Evolutionary conservation across 1,284 basidiomycete genomes (phyloP).

Genomic region (Leccinum pallidistipes): DNA sequence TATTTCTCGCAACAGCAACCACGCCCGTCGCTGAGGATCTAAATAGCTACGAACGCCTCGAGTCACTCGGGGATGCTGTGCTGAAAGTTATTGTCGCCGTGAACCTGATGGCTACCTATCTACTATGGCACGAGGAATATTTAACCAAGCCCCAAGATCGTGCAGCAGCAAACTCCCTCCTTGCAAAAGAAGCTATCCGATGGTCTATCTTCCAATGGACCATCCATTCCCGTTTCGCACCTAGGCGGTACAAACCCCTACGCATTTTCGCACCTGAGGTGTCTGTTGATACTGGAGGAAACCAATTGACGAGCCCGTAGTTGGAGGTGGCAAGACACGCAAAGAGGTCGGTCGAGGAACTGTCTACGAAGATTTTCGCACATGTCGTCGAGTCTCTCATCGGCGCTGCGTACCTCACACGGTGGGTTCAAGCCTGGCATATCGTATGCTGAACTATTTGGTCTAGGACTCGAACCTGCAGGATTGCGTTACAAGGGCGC

Average conservation of each 20-base stretch:
- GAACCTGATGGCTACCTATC: conserved; percentile 56
- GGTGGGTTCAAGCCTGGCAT: conserved; percentile 61
- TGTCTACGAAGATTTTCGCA: conserved; percentile 67
- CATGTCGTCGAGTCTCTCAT: conserved; percentile 77
- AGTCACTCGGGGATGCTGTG: conserved; percentile 56
- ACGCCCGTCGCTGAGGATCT: no score
- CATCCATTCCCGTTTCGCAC: conserved; percentile 56
- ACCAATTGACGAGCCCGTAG: conserved; percentile 27
- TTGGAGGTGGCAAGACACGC: conserved; percentile 39
- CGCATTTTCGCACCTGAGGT: conserved; percentile 37
- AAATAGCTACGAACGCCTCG: no score
- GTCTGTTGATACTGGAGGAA: conserved; percentile 15
- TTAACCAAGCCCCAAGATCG: conserved; percentile 69
- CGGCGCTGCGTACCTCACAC: conserved; percentile 66
- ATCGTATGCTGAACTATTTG: conserved; percentile 56
- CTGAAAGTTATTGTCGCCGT: conserved; percentile 58
- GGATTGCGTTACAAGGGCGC: no score
- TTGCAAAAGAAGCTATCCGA: conserved; percentile 61
- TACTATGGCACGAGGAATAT: conserved; percentile 70
- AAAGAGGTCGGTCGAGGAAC: conserved; percentile 36
- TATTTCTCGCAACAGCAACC: no score
- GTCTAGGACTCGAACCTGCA: conserved; percentile 30
- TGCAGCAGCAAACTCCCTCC: conserved; percentile 65
- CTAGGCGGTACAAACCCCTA: conserved; percentile 61
- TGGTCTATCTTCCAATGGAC: no score